phyloP scores from a whole-genome alignment of 176 grass and related monocot genomes.

The Carex cristatella region DNA sequence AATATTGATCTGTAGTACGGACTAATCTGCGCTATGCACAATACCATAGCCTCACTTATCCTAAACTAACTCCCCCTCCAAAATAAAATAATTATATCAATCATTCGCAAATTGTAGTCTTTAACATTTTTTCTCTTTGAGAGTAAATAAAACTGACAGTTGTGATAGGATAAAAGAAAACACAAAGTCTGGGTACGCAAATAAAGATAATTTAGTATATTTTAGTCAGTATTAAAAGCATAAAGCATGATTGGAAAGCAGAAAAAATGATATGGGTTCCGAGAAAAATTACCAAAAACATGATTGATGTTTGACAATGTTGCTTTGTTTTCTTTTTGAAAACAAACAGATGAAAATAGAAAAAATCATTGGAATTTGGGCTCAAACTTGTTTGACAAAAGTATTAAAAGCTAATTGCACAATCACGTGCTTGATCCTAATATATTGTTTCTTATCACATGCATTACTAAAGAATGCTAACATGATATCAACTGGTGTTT shows the following conservation, averaged over 20 bases:
- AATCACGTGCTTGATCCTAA: too few relatives aligned
- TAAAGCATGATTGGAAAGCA: background rate
- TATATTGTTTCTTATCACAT: background rate
- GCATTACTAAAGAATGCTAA: background rate
- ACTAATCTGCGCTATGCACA: too few relatives aligned
- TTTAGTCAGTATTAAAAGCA: background rate
- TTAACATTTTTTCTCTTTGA: background rate
- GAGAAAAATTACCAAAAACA: background rate
- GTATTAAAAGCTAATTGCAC: too few relatives aligned
- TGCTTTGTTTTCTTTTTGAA: conserved; percentile 12
- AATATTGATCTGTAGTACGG: too few relatives aligned
- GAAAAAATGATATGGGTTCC: background rate
- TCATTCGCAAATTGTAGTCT: background rate
- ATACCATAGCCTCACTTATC: too few relatives aligned
- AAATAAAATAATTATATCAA: background rate
- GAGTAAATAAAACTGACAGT: background rate
- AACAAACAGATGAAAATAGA: background rate
- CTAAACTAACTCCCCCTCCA: background rate
- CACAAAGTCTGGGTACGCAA: background rate
- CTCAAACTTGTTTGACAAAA: background rate
- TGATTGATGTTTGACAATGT: background rate
- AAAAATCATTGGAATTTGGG: background rate
- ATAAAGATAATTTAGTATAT: background rate
- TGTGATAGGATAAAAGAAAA: background rate
- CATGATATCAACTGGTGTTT: background rate